These are phyloP conservation scores for Cladophialophora psammophila DNA, from an alignment of 2,329 filamentous ascomycete species.

Conservation along the genomic window DNA sequence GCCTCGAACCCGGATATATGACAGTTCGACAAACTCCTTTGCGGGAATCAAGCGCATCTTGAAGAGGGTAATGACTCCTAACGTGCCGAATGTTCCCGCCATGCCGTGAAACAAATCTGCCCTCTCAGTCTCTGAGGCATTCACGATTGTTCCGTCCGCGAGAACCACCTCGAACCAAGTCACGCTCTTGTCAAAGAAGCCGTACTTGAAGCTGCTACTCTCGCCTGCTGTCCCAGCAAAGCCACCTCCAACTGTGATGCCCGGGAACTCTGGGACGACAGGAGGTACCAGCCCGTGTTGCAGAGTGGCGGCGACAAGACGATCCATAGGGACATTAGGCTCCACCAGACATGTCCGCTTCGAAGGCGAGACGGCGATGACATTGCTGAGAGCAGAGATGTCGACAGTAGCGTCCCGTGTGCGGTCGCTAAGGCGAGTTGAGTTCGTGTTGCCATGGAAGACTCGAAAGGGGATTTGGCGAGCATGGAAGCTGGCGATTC, in stretches of 20 bases:
- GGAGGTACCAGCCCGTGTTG: conserved; percentile 65
- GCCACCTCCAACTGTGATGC: conserved; percentile 74
- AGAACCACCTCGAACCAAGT: conserved; percentile 71
- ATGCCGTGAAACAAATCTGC: conserved; percentile 70
- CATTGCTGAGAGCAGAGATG: conserved; percentile 68
- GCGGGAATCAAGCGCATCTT: conserved; percentile 57
- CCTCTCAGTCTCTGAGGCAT: conserved; percentile 62
- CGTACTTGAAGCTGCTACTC: conserved; percentile 72
- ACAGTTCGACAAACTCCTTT: conserved; percentile 58
- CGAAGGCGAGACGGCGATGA: conserved; percentile 66
- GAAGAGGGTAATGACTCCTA: conserved; percentile 70
- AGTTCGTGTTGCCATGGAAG: conserved; percentile 65
- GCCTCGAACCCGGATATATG: conserved; percentile 54
- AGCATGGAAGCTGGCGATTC: conserved; percentile 38
- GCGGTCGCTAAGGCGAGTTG: conserved; percentile 55
- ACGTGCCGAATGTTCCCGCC: conserved; percentile 70
- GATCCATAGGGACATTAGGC: conserved; percentile 74
- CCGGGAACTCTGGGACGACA: conserved; percentile 75
- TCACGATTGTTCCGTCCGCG: conserved; percentile 64
- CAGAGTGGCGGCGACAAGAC: conserved; percentile 66
- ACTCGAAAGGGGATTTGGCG: conserved; percentile 58
- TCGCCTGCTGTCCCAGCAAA: conserved; percentile 73
- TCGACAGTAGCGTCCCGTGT: conserved; percentile 67
- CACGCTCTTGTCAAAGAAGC: conserved; percentile 70
- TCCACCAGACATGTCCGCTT: conserved; percentile 69